Evolutionary conservation across 78 protist genomes (phyloP), one percentile per base, ranked within the genome.

Genomic region (Bodo saltans): DNA sequence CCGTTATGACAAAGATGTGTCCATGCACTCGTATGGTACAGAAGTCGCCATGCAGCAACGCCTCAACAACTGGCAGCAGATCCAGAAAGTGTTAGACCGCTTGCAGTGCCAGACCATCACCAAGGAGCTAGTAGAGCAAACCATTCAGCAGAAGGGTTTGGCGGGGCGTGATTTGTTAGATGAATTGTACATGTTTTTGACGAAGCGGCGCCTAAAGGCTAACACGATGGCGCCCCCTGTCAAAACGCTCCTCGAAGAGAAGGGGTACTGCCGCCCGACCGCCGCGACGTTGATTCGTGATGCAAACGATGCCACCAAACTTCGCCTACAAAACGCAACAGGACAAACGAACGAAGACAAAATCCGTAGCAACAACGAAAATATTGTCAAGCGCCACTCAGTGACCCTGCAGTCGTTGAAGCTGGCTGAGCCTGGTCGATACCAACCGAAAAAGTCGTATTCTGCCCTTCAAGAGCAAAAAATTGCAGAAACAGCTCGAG

Each of bases 1-100:
- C 26, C 93, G 93, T 28, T 93, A 90, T 74, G 78, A 52, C 47
- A 76, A 71, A 38, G 96, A 90, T 42, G 69, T 93, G 12, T 74
- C 83, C 83, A 87, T 93, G 93, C 96, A 93, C 85, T 84, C 90
- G 21, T 90, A 68, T 72, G 93, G 90, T 52, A 93, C 85, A n/a
- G 96, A 92, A 4, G 79, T 42, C 1, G 1, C 88, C 17, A 28
- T 88, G 28, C 1, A n/a, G 52, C 38, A 72, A 27, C 85, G 83
- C 76, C 83, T 72, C 33, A 88, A 84, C 40, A 91, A 91, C 72
- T 91, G 94, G 94, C 85, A 47, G 39, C 86, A 71, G 53, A 83
- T 32, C 34, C 82, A 86, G 60, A 2, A 60, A 39, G 78, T 71
- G 68, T 76, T 91, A 52, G 83, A 86, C 85, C 3, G 11, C 34